Evolutionary conservation across 2,329 filamentous ascomycete species (phyloP), one percentile per base, ranked within the genome.

Genomic region (Fusarium sp.): DNA sequence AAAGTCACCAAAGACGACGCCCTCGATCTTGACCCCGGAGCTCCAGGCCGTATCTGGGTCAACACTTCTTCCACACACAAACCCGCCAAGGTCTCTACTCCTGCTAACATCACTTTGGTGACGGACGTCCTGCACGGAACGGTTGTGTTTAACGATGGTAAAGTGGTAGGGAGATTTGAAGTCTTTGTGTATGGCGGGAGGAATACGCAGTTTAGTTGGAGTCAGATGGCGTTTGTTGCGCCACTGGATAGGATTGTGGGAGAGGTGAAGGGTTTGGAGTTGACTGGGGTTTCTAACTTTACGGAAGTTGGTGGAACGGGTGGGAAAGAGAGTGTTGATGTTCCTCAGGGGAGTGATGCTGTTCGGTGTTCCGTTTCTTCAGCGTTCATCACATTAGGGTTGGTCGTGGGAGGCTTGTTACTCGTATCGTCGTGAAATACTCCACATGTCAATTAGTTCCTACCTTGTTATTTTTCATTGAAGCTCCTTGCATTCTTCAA

Each of bases 181-280:
- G 68, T 70, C 1, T 70, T 70, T 51, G 60, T 70, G 9, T 70
- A 70, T 14, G 68, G 68, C 1, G 68, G 68, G 1, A 56, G 68
- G 5, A 70, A 70, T 4, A 70, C 68, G 0, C 66, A 50, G 22
- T 70, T 70, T 17, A 70, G 68, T 17, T 70, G 68, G 68, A 70
- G 66, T 30, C 68, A 70, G 17, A 70, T 70, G 60, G 66, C 68
- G 2, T 70, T 70, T 24, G 68, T 70, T 26, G 68, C 68, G 3
- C 68, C 66, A 1, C 17, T 70, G 8, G 18, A 56, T 9, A 32
- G 24, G 14, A n/a, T 66, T 1, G 18, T 28, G 28, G 68, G 68
- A 20, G 44, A 18, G 0, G 1, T 70, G 4, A 36, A 44, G 13
- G 0, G 14, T 2, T 17, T 70, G 1, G 8, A 8, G 5, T 5